phyloP scores from a whole-genome alignment of 2,329 filamentous ascomycete genomes.

The Aspergillus terreus region DNA sequence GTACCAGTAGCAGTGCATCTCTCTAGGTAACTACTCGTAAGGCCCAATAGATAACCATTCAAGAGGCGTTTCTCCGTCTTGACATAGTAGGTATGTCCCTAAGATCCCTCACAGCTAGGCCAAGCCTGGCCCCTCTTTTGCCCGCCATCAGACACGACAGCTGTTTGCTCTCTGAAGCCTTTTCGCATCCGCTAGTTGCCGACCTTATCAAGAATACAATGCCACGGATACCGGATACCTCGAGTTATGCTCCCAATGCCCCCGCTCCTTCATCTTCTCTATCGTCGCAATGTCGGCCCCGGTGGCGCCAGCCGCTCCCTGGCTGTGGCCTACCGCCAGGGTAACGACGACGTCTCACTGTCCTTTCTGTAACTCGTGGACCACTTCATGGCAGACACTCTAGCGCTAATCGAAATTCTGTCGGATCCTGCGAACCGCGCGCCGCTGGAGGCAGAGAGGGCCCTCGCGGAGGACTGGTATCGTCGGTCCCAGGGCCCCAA shows the following conservation, averaged over 20 bases:
- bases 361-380: too few species aligned
- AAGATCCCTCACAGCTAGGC: too few species aligned
- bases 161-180: too few species aligned
- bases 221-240: background rate
- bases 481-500: background rate
- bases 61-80: too few species aligned
- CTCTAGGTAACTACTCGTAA: too few species aligned
- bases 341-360: slow-evolving; percentile 1
- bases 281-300: slow-evolving; percentile 13
- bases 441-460: slow-evolving; percentile 13
- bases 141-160: too few species aligned
- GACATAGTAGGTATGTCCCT: too few species aligned
- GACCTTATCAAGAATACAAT: background rate
- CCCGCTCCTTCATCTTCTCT: slow-evolving; percentile 13
- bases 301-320: slow-evolving; percentile 10
- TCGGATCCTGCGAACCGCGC: slow-evolving; percentile 14
- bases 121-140: too few species aligned
- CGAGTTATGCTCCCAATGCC: background rate
- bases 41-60: too few species aligned
- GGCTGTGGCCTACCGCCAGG: slow-evolving; percentile 14
- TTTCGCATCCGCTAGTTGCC: background rate
- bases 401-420: slow-evolving; percentile 10
- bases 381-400: slow-evolving; percentile 10
- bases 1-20: too few species aligned
- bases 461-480: slow-evolving; percentile 14